Conservation (phyloP, 768 basidiomycete species). For the Dictyophora rubrovolvata region DNA sequence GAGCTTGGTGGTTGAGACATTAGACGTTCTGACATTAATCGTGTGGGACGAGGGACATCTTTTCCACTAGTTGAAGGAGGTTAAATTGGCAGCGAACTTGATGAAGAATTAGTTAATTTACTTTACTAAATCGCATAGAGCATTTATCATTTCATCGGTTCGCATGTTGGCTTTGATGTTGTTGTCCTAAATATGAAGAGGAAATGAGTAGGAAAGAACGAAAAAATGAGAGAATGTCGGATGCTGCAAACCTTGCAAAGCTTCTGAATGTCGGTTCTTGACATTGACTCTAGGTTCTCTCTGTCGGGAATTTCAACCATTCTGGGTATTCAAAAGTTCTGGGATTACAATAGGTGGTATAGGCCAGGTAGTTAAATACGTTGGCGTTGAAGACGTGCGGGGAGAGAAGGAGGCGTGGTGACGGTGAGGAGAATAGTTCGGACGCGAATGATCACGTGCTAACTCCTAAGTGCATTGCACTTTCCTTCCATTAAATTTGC, state of each 20-base stretch:
- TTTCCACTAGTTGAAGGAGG: constrained; percentile 20
- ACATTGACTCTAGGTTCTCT: constrained; percentile 42
- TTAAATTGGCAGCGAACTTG: constrained; percentile 8
- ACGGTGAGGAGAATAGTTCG: background rate
- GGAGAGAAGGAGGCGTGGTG: background rate
- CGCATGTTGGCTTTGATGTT: constrained; percentile 78
- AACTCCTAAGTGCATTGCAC: no score
- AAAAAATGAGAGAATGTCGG: background rate
- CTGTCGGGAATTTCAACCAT: constrained; percentile 16
- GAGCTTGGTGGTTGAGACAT: constrained; percentile 15
- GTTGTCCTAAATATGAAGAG: constrained; percentile 46
- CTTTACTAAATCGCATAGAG: constrained; percentile 42
- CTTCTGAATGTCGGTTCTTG: constrained; percentile 44
- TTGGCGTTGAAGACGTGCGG: background rate
- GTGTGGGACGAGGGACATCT: constrained; percentile 27
- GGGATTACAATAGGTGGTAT: background rate
- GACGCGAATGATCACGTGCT: background rate
- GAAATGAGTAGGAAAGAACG: constrained; percentile 3
- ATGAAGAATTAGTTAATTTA: constrained; percentile 1
- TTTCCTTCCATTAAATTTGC: background rate
- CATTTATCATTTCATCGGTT: constrained; percentile 67
- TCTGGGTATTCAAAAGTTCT: background rate
- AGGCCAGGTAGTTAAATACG: background rate
- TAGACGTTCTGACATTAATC: constrained; percentile 22
- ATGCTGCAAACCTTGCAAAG: constrained; percentile 42